These are phyloP conservation scores for Leccinum sublutescens DNA, from an alignment of 768 basidiomycete genomes.

Conservation along the genomic window DNA sequence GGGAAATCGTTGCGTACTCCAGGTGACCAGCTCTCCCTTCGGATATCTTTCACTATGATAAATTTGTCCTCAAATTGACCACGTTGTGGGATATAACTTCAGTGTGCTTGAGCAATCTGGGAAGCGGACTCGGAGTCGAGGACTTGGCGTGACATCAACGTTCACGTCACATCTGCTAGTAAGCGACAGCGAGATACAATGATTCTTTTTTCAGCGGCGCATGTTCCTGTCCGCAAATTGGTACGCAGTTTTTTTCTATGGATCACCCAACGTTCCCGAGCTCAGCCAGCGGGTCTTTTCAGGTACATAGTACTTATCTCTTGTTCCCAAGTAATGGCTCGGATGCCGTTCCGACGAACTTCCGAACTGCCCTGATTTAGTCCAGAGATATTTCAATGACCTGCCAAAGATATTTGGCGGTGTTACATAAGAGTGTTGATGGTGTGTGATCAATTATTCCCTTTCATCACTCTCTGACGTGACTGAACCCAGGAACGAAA, in stretches of 20 bases:
- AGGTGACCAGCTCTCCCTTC: no score
- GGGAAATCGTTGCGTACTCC: no score
- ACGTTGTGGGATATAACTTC: no score
- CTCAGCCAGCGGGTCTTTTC: background rate
- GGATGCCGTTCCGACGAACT: no score
- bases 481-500: slow-evolving; percentile 39
- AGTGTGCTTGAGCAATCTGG: no score
- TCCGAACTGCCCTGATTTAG: slow-evolving; percentile 15
- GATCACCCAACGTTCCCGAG: background rate
- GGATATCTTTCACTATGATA: no score
- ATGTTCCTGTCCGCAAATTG: slow-evolving; percentile 66
- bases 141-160: no score
- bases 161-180: slow-evolving; percentile 5
- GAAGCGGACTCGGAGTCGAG: no score
- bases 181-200: slow-evolving; percentile 60
- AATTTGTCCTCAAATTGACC: no score
- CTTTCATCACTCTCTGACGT: background rate
- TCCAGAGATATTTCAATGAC: slow-evolving; percentile 70
- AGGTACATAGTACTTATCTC: slow-evolving; percentile 39
- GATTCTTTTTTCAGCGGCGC: slow-evolving; percentile 61
- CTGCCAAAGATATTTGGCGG: slow-evolving; percentile 75
- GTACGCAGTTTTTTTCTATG: slow-evolving; percentile 36
- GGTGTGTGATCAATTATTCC: slow-evolving; percentile 38
- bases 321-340: no score
- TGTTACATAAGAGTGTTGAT: slow-evolving; percentile 45